These are phyloP conservation scores for Powellomyces hirtus DNA, from an alignment of 192 early-diverging fungal genomes.

Conservation along the genomic window DNA sequence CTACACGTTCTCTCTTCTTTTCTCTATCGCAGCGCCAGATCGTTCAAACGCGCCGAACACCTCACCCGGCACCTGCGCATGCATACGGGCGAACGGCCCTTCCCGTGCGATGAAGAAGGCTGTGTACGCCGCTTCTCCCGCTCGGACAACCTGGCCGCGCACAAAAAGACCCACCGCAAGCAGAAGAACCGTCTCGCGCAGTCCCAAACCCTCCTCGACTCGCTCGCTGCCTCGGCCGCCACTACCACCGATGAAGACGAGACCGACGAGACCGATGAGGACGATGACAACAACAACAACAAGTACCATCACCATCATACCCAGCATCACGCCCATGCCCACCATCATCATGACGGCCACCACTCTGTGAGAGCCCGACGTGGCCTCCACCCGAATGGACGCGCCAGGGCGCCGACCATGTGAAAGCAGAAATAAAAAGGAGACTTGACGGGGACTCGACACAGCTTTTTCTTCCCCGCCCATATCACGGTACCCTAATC, in stretches of 20 bases:
- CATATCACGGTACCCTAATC: neutral
- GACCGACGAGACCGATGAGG: neutral
- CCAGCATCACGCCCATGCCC: neutral
- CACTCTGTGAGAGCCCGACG: too few relatives aligned
- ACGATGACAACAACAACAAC: neutral
- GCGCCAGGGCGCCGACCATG: neutral
- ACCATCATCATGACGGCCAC: neutral
- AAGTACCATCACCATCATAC: neutral
- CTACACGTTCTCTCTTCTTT: neutral
- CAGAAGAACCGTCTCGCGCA: neutral
- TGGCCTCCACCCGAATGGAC: too few relatives aligned
- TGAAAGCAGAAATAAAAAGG: too few relatives aligned
- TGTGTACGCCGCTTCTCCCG: constrained; percentile 82
- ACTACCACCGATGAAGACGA: neutral
- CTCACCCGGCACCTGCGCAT: constrained; percentile 82
- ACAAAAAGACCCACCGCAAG: constrained; percentile 20
- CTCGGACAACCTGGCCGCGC: constrained; percentile 63
- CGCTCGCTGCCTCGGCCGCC: neutral
- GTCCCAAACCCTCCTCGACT: neutral
- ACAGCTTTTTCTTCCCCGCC: neutral
- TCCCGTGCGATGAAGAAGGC: constrained; percentile 57
- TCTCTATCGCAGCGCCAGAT: neutral
- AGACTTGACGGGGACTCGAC: neutral
- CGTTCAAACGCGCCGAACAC: constrained; percentile 82
- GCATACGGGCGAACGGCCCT: constrained; percentile 84